Conservation (phyloP, 441 rosid genomes). For the Capsella rubella region DNA sequence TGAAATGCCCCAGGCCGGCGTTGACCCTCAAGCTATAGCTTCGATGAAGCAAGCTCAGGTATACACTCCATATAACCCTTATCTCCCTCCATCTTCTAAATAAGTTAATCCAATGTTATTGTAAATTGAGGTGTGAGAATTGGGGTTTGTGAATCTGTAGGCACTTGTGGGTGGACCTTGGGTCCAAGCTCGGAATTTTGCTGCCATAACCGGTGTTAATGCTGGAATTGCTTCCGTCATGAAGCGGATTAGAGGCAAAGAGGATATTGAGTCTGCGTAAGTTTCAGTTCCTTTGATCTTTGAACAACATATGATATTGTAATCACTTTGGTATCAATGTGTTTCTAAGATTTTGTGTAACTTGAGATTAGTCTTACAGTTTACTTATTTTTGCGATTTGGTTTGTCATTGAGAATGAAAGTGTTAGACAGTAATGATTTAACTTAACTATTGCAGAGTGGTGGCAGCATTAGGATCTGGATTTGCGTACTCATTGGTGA, state of each 20-base stretch:
- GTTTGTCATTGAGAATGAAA: slow-evolving; percentile 1
- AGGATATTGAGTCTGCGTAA: slow-evolving; percentile 81
- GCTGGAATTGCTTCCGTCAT: slow-evolving; percentile 88
- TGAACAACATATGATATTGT: slow-evolving; percentile 10
- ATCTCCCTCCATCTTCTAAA: background rate
- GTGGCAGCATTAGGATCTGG: slow-evolving; percentile 96
- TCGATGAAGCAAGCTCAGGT: slow-evolving; percentile 95
- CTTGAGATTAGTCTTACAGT: background rate
- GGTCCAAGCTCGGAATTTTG: slow-evolving; percentile 94
- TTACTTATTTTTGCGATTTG: background rate
- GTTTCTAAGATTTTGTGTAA: background rate
- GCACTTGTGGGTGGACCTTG: slow-evolving; percentile 92
- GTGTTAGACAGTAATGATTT: slow-evolving; percentile 4
- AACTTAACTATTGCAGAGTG: slow-evolving; percentile 60
- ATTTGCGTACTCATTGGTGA: slow-evolving; percentile 81
- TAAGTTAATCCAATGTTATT: background rate
- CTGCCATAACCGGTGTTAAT: slow-evolving; percentile 89
- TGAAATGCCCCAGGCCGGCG: slow-evolving; percentile 47
- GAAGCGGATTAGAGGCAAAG: slow-evolving; percentile 94
- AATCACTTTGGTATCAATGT: background rate
- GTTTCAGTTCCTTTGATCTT: slow-evolving; percentile 10
- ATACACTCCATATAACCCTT: background rate
- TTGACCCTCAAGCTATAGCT: slow-evolving; percentile 73
- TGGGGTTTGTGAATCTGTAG: slow-evolving; percentile 41
- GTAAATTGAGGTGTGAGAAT: slow-evolving; percentile 3